Evolutionary conservation across 352 stramenopile species (phyloP), one percentile per base, ranked within the genome.

Genomic region (Phytophthora sp.): DNA sequence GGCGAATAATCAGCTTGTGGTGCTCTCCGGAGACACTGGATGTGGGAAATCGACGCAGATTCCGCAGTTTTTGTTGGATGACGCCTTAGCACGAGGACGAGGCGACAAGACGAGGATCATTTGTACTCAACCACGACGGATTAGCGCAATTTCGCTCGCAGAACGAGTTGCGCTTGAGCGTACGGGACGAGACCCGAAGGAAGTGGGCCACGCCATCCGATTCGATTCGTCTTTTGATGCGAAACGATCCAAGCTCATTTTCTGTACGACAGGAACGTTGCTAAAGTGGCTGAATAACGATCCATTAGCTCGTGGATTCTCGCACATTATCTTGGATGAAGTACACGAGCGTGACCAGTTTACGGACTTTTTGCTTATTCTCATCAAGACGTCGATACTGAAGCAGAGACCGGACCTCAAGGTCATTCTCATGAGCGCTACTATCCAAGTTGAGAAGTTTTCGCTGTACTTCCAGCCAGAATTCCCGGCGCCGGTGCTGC

Each of bases 251-350:
- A 89, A 96, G 21, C 79, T 99, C 8, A 87, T 99, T 26, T 99
- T 99, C 73, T 98, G 93, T 68, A 99, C 97, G n/a, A 99, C 97
- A 4, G 97, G 87, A n/a, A 93, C 84, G 58, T 73, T 98, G 31
- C 71, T 98, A 1, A 91, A 93, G 49, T 95, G 83, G 82, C 80
- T 96, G 24, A 84, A 85, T 42, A 77, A 74, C 52, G 93, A 97
- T 55, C 80, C 86, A 9, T 71, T 86, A 23, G 78, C 95, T 0
- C 66, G 50, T 2, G 88, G 93, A 15, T 97, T 96, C 63, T 98
- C 90, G 4, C 90, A 98, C 57, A 76, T 99, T 33, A 97, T 99
- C 47, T 86, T 99, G 26, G 95, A 99, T 64, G 96, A 99, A 86
- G 95, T 98, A 24, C 93, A 98, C 77, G 96, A 99, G 73, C 88